Conservation (phyloP, 2,329 filamentous ascomycete genomes). For the Ceratocystis diversiconidia region DNA sequence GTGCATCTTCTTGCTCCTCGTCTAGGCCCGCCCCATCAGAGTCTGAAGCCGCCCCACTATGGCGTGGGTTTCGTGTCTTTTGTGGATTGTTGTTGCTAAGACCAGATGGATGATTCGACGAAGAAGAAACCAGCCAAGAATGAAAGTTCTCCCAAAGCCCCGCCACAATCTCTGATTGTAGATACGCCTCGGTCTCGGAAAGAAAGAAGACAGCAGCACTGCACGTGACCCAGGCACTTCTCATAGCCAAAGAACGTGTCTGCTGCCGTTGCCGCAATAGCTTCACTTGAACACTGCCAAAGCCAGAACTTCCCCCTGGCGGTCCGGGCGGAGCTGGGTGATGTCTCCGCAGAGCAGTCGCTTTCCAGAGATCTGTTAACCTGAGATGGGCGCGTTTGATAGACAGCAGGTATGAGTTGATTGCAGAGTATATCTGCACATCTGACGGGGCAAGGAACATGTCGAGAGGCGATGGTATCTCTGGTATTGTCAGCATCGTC, state of each 20-base stretch:
- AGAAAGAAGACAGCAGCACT: conserved; percentile 81
- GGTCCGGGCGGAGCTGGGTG: conserved; percentile 58
- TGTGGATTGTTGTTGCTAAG: conserved; percentile 18
- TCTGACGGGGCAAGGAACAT: conserved; percentile 70
- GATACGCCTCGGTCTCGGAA: conserved; percentile 72
- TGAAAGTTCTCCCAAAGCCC: conserved; percentile 70
- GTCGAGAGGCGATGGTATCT: conserved; percentile 66
- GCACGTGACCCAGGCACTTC: conserved; percentile 79
- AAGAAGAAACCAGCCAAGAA: conserved; percentile 50
- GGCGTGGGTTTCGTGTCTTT: conserved; percentile 16
- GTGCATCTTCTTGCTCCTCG: background rate
- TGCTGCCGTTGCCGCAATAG: conserved; percentile 51
- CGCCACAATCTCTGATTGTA: conserved; percentile 78
- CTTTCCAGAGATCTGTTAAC: conserved; percentile 75
- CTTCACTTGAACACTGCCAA: conserved; percentile 45
- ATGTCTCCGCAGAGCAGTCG: conserved; percentile 60
- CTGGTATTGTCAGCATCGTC: conserved; percentile 47
- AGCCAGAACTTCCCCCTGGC: conserved; percentile 45
- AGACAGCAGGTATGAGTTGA: conserved; percentile 76
- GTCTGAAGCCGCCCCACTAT: conserved; percentile 15
- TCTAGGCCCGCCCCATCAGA: conserved; percentile 11
- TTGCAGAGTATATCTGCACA: conserved; percentile 63
- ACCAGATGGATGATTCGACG: conserved; percentile 20
- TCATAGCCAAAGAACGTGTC: conserved; percentile 50
- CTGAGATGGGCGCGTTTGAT: conserved; percentile 76